Evolutionary conservation across 352 stramenopile genomes (phyloP).

Genomic region (Pythium pectinolyticum): DNA sequence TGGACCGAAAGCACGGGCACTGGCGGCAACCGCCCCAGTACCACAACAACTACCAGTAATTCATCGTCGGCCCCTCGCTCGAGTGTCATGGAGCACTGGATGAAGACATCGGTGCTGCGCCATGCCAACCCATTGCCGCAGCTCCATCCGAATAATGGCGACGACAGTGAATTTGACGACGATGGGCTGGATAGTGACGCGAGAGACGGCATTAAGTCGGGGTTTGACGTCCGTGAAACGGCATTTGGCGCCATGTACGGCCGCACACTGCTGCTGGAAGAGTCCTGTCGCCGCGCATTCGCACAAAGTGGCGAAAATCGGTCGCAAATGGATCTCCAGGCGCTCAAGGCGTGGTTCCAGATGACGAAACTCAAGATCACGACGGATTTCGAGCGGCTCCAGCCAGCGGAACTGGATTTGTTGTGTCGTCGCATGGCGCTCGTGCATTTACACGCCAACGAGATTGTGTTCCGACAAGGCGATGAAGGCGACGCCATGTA

Average conservation of each 20-base stretch:
- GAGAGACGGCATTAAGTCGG: conserved; percentile 36
- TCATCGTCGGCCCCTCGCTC: conserved; percentile 26
- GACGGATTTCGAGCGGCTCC: conserved; percentile 64
- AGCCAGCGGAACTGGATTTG: conserved; percentile 57
- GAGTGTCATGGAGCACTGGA: conserved; percentile 62
- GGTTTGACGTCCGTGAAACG: conserved; percentile 41
- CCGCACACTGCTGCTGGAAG: conserved; percentile 63
- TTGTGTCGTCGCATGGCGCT: conserved; percentile 62
- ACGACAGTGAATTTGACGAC: conserved; percentile 27
- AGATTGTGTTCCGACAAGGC: conserved; percentile 67
- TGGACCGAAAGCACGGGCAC: conserved; percentile 11
- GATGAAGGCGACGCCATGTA: conserved; percentile 77
- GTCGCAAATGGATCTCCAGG: conserved; percentile 56
- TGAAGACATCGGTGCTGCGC: conserved; percentile 46
- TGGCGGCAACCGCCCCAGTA: conserved; percentile 1
- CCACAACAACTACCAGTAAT: background rate
- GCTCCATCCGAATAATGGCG: conserved; percentile 2
- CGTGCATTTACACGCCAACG: conserved; percentile 44
- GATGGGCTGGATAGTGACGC: conserved; percentile 15
- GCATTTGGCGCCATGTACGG: conserved; percentile 45
- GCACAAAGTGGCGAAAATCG: conserved; percentile 50
- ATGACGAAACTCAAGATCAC: conserved; percentile 76
- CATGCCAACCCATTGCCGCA: conserved; percentile 20
- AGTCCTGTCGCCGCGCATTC: conserved; percentile 64
- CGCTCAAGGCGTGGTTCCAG: conserved; percentile 72